These are phyloP conservation scores for Tillandsia fasciculata DNA, from an alignment of 176 grass and related monocot genomes.

Conservation along the genomic window DNA sequence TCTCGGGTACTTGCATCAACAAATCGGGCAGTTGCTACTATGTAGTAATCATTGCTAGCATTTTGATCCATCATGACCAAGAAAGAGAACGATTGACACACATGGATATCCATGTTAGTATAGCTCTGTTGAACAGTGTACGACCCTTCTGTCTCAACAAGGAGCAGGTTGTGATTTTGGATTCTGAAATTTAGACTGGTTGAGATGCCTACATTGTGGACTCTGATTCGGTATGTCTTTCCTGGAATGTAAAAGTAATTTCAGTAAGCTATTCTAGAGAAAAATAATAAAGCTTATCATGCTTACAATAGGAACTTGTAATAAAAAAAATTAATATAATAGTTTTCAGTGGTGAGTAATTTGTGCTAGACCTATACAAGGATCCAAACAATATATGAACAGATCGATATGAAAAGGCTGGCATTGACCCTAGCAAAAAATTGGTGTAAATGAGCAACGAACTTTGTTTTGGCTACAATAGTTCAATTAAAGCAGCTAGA, in stretches of 20 bases:
- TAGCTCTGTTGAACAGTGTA: conserved; percentile 95
- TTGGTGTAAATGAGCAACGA: no score
- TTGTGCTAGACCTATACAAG: no score
- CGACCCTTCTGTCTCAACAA: conserved; percentile 87
- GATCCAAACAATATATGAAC: no score
- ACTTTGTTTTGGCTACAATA: no score
- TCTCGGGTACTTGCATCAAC: conserved; percentile 27
- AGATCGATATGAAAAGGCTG: no score
- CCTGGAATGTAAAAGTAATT: conserved; percentile 31
- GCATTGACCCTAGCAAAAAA: no score
- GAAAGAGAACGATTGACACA: conserved; percentile 84
- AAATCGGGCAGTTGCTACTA: conserved; percentile 69
- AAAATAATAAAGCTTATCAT: background rate
- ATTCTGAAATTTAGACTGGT: conserved; percentile 92
- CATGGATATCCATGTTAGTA: conserved; percentile 92
- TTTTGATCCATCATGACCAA: conserved; percentile 94
- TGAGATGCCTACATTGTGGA: conserved; percentile 81
- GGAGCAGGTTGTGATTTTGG: conserved; percentile 63
- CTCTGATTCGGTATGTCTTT: conserved; percentile 75
- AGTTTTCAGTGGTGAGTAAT: no score
- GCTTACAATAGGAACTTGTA: background rate
- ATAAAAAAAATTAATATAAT: background rate
- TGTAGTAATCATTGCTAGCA: conserved; percentile 65
- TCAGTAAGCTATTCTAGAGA: background rate
- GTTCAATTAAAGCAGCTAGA: no score